Percentiles rank a stretch among this genome's conserved stretches.
phyloP scores from a whole-genome alignment of 148 eudicot genomes.

The Mesembryanthemum crystallinum region DNA sequence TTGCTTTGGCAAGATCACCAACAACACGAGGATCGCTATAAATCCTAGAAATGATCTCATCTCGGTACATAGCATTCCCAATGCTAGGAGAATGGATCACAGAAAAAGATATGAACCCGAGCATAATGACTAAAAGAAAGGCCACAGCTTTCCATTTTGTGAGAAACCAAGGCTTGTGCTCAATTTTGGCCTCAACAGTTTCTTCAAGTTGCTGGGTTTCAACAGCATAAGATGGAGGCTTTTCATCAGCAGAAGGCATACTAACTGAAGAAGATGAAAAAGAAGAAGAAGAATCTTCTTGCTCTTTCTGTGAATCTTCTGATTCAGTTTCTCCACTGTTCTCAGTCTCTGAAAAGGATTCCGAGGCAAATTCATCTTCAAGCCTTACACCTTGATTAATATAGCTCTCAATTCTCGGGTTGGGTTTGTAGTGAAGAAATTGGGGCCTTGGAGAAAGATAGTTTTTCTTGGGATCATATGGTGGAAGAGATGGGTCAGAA shows the following conservation, averaged over 20 bases:
- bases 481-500: constrained; percentile 64
- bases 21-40: constrained; percentile 30
- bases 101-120: constrained; percentile 40
- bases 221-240: constrained; percentile 24
- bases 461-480: constrained; percentile 86
- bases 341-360: constrained; percentile 52
- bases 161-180: constrained; percentile 26
- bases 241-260: not conserved
- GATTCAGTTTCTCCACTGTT: constrained; percentile 43
- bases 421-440: constrained; percentile 75
- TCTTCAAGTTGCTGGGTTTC: constrained; percentile 23
- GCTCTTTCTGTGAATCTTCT: constrained; percentile 37
- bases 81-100: constrained; percentile 29
- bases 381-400: constrained; percentile 38
- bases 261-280: not conserved
- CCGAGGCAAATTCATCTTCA: constrained; percentile 54
- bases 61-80: constrained; percentile 24
- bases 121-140: constrained; percentile 39
- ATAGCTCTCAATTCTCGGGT: constrained; percentile 49
- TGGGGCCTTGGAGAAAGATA: constrained; percentile 94
- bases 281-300: constrained; percentile 38
- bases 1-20: constrained; percentile 33
- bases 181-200: constrained; percentile 16
- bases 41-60: constrained; percentile 30
- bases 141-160: constrained; percentile 37